Conservation (phyloP, 2,329 filamentous ascomycete genomes). For the Colletotrichum kahawae region DNA sequence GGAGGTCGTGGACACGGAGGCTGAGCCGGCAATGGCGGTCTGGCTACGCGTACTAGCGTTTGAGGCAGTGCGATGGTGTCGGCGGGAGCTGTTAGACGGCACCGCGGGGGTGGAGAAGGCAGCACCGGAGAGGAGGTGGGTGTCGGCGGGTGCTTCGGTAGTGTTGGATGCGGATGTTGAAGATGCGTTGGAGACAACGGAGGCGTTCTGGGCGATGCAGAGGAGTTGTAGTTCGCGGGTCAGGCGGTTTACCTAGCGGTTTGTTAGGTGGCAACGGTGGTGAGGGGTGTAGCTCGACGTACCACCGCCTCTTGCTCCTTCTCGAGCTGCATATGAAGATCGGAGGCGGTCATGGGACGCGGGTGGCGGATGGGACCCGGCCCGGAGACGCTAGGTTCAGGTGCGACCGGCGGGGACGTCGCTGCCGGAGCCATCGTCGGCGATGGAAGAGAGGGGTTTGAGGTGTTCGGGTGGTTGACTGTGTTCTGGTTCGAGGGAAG, state of each 20-base stretch:
- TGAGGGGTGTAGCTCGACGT: slow-evolving; percentile 35
- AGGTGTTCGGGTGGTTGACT: slow-evolving; percentile 44
- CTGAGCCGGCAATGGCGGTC: slow-evolving; percentile 44
- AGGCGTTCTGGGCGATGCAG: slow-evolving; percentile 73
- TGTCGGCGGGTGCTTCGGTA: slow-evolving; percentile 48
- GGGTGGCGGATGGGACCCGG: slow-evolving; percentile 84
- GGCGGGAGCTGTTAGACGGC: slow-evolving; percentile 53
- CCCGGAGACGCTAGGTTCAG: slow-evolving; percentile 49
- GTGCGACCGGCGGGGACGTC: slow-evolving; percentile 17
- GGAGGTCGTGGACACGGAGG: slow-evolving; percentile 40
- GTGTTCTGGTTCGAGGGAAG: slow-evolving; percentile 61
- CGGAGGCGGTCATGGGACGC: slow-evolving; percentile 83
- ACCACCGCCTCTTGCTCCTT: slow-evolving; percentile 96
- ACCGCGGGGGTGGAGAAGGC: slow-evolving; percentile 63
- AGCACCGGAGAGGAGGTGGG: slow-evolving; percentile 60
- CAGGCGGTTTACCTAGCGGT: slow-evolving; percentile 80
- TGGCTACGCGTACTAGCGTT: slow-evolving; percentile 60
- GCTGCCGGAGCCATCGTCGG: slow-evolving; percentile 31
- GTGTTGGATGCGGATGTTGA: slow-evolving; percentile 62
- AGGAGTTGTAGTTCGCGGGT: slow-evolving; percentile 87
- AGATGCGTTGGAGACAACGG: slow-evolving; percentile 69
- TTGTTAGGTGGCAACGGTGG: not conserved
- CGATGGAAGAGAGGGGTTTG: slow-evolving; percentile 36
- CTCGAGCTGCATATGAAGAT: slow-evolving; percentile 88
- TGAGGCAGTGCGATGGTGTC: slow-evolving; percentile 64